These are phyloP conservation scores for Coelastrella sp. DNA, from an alignment of 139 green algal species.

Conservation along the genomic window DNA sequence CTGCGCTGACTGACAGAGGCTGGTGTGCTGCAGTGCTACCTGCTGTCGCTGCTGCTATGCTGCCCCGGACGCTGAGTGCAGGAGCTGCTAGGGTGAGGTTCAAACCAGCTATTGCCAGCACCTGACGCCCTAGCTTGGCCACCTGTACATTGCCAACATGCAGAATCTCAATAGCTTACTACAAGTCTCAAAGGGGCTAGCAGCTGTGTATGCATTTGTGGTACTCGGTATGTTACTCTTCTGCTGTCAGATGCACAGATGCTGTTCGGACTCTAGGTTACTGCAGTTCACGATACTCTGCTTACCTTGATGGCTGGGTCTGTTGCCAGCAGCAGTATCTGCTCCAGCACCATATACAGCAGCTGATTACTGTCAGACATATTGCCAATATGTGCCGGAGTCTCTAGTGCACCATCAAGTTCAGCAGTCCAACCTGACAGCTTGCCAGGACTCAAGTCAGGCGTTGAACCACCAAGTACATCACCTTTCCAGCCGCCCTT, in stretches of 20 bases:
- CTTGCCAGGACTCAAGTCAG: neutral
- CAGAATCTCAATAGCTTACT: too few species aligned
- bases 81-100: conserved; percentile 57
- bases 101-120: conserved; percentile 69
- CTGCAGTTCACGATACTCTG: neutral
- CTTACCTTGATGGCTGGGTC: conserved; percentile 72
- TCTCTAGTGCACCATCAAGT: neutral
- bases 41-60: conserved; percentile 8
- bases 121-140: conserved; percentile 63
- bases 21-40: neutral
- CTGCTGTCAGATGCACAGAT: neutral
- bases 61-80: neutral
- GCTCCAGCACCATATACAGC: conserved; percentile 65
- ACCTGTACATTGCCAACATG: too few species aligned
- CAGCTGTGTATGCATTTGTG: too few species aligned
- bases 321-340: conserved; percentile 77
- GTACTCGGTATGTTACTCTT: too few species aligned
- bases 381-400: conserved; percentile 21
- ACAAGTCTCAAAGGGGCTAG: too few species aligned
- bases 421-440: neutral
- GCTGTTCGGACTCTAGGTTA: neutral
- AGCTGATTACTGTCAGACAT: conserved; percentile 35
- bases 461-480: neutral
- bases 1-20: neutral
- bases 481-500: too few species aligned